Conservation (phyloP, 306 rosid species). For the Leucaena leucocephala region DNA sequence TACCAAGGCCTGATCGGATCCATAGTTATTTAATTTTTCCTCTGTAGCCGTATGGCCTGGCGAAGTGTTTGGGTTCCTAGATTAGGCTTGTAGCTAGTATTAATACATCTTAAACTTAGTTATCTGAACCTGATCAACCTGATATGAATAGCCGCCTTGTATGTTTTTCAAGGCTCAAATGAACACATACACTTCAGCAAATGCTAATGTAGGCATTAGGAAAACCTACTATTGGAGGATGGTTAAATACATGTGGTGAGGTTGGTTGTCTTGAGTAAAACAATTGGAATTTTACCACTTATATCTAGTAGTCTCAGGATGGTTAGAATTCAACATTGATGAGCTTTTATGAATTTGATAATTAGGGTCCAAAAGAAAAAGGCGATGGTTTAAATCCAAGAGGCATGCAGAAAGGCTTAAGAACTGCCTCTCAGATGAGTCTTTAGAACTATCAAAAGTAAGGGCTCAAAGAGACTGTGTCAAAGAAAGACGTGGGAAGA, state of each 20-base stretch:
- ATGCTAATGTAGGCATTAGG: not conserved
- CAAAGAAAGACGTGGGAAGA: slow-evolving; percentile 13
- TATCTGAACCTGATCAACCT: not conserved
- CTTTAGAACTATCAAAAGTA: slow-evolving; percentile 18
- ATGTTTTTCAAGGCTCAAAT: not conserved
- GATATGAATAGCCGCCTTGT: not conserved
- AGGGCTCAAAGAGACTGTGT: slow-evolving; percentile 18
- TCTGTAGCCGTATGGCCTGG: not conserved
- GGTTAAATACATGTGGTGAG: not conserved
- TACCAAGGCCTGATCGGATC: not conserved
- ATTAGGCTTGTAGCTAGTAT: not conserved
- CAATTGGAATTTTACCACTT: not conserved
- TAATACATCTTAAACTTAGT: not conserved
- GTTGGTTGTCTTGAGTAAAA: not conserved
- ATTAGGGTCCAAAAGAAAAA: slow-evolving; percentile 45
- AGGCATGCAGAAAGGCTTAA: slow-evolving; percentile 30
- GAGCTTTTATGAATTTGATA: slow-evolving; percentile 27
- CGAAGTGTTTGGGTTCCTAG: not conserved
- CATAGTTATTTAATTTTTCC: not conserved
- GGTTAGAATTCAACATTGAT: slow-evolving; percentile 21
- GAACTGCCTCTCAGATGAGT: slow-evolving; percentile 11
- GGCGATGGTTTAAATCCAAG: slow-evolving; percentile 28
- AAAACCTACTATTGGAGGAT: not conserved
- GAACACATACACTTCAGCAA: not conserved
- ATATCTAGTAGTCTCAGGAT: slow-evolving; percentile 20